Base-by-base conservation (phyloP, 2,329 filamentous ascomycete genomes). In the Fusarium tupiense region DNA sequence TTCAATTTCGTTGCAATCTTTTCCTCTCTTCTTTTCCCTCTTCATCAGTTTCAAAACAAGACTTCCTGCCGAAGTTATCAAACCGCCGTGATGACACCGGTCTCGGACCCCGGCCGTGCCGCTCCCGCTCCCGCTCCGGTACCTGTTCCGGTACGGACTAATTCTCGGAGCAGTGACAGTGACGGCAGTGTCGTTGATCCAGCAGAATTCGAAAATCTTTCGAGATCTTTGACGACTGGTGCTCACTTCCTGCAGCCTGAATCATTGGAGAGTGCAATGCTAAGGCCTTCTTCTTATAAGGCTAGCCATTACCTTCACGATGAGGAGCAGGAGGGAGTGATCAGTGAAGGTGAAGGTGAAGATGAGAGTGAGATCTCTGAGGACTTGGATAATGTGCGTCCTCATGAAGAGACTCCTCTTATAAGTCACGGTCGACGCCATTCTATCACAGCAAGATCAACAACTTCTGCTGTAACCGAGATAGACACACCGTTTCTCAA, bases 171-270 rank as follows among this genome's bases (percentile, higher is more conserved):
- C 35, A 64, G 60, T n/a, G 71, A 70, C 26, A 67, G 67, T 43
- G 69, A 70, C 19, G 54, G 47, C 22, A 57, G 71, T 47, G 46
- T 75, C 16, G 33, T 79, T 47, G 77, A 79, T 44, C 71, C 70
- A 24, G 53, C 54, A 19, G 68, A 68, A 20, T 77, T 80, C n/a
- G 75, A 79, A 58, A 65, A 67, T 31, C 75, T 86, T 14, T 84
- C 84, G 2, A 81, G 80, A 33, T 86, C 85, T 7, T 69, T 84
- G 56, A 84, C 83, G 20, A 82, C 82, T 2, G 78, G 77, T 6
- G 82, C 79, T 11, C 80, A 83, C 29, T 79, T 83, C 26, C 79
- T 87, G 16, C 84, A 85, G 64, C 84, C 85, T 16, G 85, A 86
- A 70, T 74, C 82, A 6, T 69, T 81, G 46, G 83, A 84, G 67